These are phyloP conservation scores for Ilyonectria destructans DNA, from an alignment of 2,329 filamentous ascomycete species.

Conservation along the genomic window DNA sequence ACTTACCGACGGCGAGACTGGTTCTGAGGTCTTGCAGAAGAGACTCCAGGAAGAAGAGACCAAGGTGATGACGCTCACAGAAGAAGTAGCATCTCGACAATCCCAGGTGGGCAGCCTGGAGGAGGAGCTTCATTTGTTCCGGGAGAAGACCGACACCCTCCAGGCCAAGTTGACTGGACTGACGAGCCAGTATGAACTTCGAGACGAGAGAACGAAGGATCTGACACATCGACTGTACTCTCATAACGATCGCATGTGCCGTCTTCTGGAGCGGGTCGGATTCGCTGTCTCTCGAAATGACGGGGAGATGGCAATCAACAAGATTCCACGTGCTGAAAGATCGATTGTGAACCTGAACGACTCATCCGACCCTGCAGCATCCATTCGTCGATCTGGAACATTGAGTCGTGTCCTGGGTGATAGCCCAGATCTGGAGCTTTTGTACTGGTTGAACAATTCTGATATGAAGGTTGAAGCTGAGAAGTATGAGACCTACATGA, in stretches of 20 bases:
- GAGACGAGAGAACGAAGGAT: conserved; percentile 83
- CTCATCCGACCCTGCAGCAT: conserved; percentile 70
- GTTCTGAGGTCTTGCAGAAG: conserved; percentile 84
- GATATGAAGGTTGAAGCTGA: conserved; percentile 78
- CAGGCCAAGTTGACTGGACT: conserved; percentile 68
- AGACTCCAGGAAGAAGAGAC: conserved; percentile 83
- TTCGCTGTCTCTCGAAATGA: conserved; percentile 85
- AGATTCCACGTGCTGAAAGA: conserved; percentile 75
- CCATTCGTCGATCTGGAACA: conserved; percentile 69
- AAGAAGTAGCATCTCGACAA: conserved; percentile 82
- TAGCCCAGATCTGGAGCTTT: conserved; percentile 78
- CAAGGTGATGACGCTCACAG: conserved; percentile 77
- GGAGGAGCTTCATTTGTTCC: conserved; percentile 80
- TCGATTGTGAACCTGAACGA: conserved; percentile 70
- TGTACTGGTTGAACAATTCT: conserved; percentile 86
- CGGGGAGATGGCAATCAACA: conserved; percentile 82
- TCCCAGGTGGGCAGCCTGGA: conserved; percentile 84
- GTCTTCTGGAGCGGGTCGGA: conserved; percentile 88
- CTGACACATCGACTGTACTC: conserved; percentile 87
- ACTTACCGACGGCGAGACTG: conserved; percentile 87
- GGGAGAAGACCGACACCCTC: conserved; percentile 74
- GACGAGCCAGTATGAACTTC: conserved; percentile 75
- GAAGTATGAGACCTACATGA: conserved; percentile 83
- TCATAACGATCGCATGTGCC: conserved; percentile 87
- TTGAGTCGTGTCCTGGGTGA: conserved; percentile 72